These are phyloP conservation scores for Neurospora sp. DNA, from an alignment of 495 filamentous ascomycete species.

Conservation along the genomic window DNA sequence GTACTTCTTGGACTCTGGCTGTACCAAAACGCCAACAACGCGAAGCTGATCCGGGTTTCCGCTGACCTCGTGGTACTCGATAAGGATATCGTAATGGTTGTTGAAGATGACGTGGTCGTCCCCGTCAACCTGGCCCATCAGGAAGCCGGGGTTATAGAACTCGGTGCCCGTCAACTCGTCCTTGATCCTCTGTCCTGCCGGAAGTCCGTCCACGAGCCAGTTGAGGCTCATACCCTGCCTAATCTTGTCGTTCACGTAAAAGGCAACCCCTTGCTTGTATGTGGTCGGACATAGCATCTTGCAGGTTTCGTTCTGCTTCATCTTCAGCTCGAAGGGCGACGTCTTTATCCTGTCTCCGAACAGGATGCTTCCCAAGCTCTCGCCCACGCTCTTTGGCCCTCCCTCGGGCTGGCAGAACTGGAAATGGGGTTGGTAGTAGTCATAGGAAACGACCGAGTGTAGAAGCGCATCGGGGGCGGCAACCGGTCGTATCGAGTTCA, in stretches of 20 bases:
- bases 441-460: conserved; percentile 84
- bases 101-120: conserved; percentile 54
- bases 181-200: conserved; percentile 66
- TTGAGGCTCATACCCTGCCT: conserved; percentile 78
- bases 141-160: conserved; percentile 84
- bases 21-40: conserved; percentile 83
- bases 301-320: conserved; percentile 77
- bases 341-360: conserved; percentile 94
- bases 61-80: conserved; percentile 80
- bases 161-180: conserved; percentile 63
- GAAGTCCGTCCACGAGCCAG: conserved; percentile 90
- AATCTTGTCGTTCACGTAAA: conserved; percentile 77
- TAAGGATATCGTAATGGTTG: conserved; percentile 90
- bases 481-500: conserved; percentile 84
- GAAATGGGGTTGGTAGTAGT: conserved; percentile 86
- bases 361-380: conserved; percentile 89
- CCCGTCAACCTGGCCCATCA: conserved; percentile 55
- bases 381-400: conserved; percentile 63
- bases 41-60: conserved; percentile 52
- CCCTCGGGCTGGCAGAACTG: conserved; percentile 74
- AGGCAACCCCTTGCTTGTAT: conserved; percentile 57
- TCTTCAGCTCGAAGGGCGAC: conserved; percentile 79
- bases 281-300: conserved; percentile 60
- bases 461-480: conserved; percentile 69
- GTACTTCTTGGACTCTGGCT: conserved; percentile 62